A percentile compares a stretch with the other conserved stretches of the same genome.
Evolutionary conservation across 2,329 filamentous ascomycete species (phyloP).

Genomic region (Fonsecaea erecta): DNA sequence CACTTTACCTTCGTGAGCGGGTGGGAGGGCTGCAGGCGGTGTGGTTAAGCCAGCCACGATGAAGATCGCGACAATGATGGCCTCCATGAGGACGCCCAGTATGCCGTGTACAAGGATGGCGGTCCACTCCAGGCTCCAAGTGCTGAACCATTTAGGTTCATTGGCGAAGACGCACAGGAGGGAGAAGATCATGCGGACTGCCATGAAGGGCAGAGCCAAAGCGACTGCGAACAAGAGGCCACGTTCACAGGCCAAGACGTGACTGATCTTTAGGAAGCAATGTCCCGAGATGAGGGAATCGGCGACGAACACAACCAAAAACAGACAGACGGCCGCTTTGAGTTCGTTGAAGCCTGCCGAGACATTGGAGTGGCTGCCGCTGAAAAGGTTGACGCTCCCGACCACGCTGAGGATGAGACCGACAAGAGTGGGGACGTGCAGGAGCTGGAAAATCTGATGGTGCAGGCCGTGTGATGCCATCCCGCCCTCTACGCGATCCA

Average conservation of each 20-base stretch:
- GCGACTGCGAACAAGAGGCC: conserved; percentile 52
- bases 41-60: conserved; percentile 42
- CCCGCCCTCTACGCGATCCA: conserved; percentile 44
- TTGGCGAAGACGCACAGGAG: conserved; percentile 50
- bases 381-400: conserved; percentile 49
- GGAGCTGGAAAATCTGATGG: conserved; percentile 39
- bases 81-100: conserved; percentile 58
- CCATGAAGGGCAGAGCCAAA: conserved; percentile 54
- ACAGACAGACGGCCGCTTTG: conserved; percentile 51
- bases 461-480: conserved; percentile 35
- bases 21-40: neutral
- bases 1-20: conserved; percentile 13
- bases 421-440: conserved; percentile 41
- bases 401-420: conserved; percentile 50
- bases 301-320: conserved; percentile 49
- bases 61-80: conserved; percentile 52
- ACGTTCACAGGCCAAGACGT: conserved; percentile 52
- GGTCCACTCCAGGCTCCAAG: conserved; percentile 43
- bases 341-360: conserved; percentile 43
- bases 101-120: conserved; percentile 49
- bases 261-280: conserved; percentile 40
- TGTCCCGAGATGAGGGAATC: conserved; percentile 40
- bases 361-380: conserved; percentile 39
- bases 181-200: conserved; percentile 57
- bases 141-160: conserved; percentile 49